Evolutionary conservation across 805 yeast genomes (phyloP).

Genomic region (Candida hungchunana): DNA sequence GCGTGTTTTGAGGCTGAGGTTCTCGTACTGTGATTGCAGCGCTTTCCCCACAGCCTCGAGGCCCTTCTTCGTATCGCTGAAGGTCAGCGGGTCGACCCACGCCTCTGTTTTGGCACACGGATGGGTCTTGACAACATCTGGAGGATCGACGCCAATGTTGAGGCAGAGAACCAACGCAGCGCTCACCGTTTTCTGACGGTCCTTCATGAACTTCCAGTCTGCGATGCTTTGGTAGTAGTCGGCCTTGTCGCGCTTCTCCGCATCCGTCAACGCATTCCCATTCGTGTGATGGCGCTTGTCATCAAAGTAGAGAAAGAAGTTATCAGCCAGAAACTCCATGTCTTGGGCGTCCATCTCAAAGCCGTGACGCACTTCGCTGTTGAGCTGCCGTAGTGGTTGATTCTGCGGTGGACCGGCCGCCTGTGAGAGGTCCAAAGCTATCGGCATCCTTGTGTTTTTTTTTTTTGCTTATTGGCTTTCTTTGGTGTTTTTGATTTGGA

Average conservation of each 20-base stretch:
- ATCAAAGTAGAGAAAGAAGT: constrained; percentile 80
- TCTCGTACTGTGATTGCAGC: constrained; percentile 84
- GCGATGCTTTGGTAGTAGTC: constrained; percentile 64
- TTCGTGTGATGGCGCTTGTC: constrained; percentile 90
- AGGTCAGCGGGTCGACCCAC: constrained; percentile 84
- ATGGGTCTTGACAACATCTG: constrained; percentile 87
- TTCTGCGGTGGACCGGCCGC: too few relatives aligned
- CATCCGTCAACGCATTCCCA: constrained; percentile 69
- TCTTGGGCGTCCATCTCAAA: constrained; percentile 62
- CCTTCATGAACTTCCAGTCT: constrained; percentile 91
- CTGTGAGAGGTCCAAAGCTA: too few relatives aligned
- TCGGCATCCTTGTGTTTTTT: too few relatives aligned
- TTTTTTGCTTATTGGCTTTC: too few relatives aligned
- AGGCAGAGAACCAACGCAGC: constrained; percentile 91
- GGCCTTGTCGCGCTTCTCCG: constrained; percentile 41
- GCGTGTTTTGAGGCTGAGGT: constrained; percentile 78
- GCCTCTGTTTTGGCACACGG: constrained; percentile 92
- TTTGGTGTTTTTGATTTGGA: too few relatives aligned
- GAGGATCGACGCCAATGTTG: constrained; percentile 95
- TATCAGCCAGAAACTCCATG: constrained; percentile 51
- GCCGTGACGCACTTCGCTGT: constrained; percentile 62
- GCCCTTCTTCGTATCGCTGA: constrained; percentile 84
- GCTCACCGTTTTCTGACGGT: constrained; percentile 85
- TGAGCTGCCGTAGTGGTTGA: constrained; percentile 25
- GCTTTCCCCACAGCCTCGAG: constrained; percentile 87